Evolutionary conservation across 306 rosid genomes (phyloP), one percentile per base, ranked within the genome.

Genomic region (Sindora glabra): DNA sequence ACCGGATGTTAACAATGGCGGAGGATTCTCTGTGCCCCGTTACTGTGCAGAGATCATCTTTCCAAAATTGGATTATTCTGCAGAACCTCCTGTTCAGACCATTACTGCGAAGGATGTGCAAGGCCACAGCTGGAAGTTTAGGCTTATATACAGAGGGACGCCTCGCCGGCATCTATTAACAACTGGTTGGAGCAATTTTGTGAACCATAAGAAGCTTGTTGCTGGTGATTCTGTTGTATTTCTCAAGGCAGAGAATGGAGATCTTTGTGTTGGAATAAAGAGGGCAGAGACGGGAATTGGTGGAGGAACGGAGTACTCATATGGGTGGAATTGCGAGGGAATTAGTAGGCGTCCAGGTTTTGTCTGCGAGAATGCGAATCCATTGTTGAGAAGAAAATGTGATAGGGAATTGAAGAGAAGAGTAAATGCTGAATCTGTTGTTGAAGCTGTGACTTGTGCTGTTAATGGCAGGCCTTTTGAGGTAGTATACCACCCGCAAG

Each of bases 111-210:
- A 84, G 73, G 99, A 94, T 64, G 90, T 94, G 65, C 99, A 89
- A 30, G 95, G 97, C 2, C 82, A 79, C 82, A 71, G 78, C 59
- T 94, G 95, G 94, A 89, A 82, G 84, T 94, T 94, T 45, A 89
- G 99, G 79, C 99, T 89, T 62, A 94, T 94, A 15, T 94, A 94
- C 52, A 80, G 99, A 71, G 99, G 99, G 27, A 94, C 99, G 18
- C 99, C 99, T 5, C 86, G 99, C 38, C 86, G 99, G 47, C 99
- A 94, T 54, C 95, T 94, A 38, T 59, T 94, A 75, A 94, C 99
- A 15, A 94, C 97, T 1, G 99, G 99, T 27, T 94, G 99, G 99
- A 94, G 97, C 67, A 86, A 82, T 79, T 94, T 94, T 48, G 99
- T 94, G 67, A 94, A 94, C 74, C 85, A 79, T 44, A 94, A 94